phyloP scores from a whole-genome alignment of 331 rosid species.

The Telfairia occidentalis region DNA sequence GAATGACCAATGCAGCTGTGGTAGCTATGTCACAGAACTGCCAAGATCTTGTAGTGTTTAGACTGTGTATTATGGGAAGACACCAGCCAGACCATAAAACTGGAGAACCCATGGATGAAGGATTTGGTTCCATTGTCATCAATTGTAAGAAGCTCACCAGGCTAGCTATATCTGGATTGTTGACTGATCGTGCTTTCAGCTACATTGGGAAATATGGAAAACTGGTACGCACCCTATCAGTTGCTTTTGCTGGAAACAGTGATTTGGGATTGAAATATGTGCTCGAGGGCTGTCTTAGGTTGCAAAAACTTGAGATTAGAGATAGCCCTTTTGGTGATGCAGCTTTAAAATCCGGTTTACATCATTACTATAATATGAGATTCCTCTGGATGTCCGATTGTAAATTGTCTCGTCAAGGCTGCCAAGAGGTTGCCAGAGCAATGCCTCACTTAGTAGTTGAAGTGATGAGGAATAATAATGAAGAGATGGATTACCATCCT shows the following conservation, averaged over 20 bases:
- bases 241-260: constrained; percentile 74
- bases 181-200: constrained; percentile 62
- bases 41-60: constrained; percentile 73
- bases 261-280: constrained; percentile 47
- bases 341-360: constrained; percentile 57
- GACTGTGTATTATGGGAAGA: constrained; percentile 72
- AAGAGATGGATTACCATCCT: constrained; percentile 14
- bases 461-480: constrained; percentile 27
- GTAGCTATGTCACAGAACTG: constrained; percentile 74
- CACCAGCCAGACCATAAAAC: constrained; percentile 52
- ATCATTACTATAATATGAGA: constrained; percentile 76
- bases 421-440: constrained; percentile 49
- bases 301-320: constrained; percentile 83
- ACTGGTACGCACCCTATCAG: constrained; percentile 66
- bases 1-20: constrained; percentile 82
- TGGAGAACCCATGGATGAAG: constrained; percentile 67
- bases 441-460: constrained; percentile 62
- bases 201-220: constrained; percentile 64
- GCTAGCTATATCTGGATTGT: constrained; percentile 73
- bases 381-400: constrained; percentile 85
- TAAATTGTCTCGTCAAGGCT: constrained; percentile 49
- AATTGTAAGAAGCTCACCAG: constrained; percentile 88
- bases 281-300: constrained; percentile 66
- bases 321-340: constrained; percentile 81
- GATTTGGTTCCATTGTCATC: constrained; percentile 78